Conservation (phyloP, 2,329 filamentous ascomycete species). For the Simplicillium aogashimaense region DNA sequence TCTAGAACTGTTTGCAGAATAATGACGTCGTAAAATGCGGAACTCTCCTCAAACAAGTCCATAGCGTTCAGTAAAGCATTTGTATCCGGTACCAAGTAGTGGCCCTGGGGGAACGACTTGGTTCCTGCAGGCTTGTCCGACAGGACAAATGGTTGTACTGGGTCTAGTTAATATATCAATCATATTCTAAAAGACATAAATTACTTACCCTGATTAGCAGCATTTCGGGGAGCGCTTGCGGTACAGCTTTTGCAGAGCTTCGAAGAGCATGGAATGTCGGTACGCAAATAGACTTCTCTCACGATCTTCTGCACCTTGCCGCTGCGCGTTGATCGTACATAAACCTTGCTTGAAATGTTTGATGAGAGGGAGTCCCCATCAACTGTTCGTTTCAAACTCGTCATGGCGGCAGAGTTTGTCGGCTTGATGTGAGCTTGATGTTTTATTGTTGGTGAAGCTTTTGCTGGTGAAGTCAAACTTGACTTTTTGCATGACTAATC, state of each 20-base stretch:
- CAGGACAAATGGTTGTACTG: slow-evolving; percentile 75
- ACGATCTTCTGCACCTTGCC: slow-evolving; percentile 99
- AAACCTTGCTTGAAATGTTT: slow-evolving; percentile 90
- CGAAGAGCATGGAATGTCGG: slow-evolving; percentile 96
- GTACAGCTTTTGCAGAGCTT: slow-evolving; percentile 73
- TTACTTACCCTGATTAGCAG: slow-evolving; percentile 60
- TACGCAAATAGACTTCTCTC: slow-evolving; percentile 86
- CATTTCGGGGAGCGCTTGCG: slow-evolving; percentile 65
- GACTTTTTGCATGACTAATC: too few species aligned
- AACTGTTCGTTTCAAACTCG: slow-evolving; percentile 52
- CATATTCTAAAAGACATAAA: not conserved
- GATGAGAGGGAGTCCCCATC: slow-evolving; percentile 45
- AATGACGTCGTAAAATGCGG: slow-evolving; percentile 92
- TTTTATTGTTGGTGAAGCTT: not conserved
- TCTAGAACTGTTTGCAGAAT: slow-evolving; percentile 94
- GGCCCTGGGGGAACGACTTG: slow-evolving; percentile 71
- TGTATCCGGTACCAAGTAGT: slow-evolving; percentile 92
- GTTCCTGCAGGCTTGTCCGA: slow-evolving; percentile 83
- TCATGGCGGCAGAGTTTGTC: slow-evolving; percentile 33
- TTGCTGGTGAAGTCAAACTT: not conserved
- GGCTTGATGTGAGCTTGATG: not conserved
- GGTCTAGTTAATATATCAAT: slow-evolving; percentile 6
- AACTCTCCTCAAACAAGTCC: slow-evolving; percentile 90
- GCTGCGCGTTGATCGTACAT: slow-evolving; percentile 85
- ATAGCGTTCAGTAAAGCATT: slow-evolving; percentile 93